Evolutionary conservation across 2,329 filamentous ascomycete genomes (phyloP).

Genomic region (Septoria petroselini): DNA sequence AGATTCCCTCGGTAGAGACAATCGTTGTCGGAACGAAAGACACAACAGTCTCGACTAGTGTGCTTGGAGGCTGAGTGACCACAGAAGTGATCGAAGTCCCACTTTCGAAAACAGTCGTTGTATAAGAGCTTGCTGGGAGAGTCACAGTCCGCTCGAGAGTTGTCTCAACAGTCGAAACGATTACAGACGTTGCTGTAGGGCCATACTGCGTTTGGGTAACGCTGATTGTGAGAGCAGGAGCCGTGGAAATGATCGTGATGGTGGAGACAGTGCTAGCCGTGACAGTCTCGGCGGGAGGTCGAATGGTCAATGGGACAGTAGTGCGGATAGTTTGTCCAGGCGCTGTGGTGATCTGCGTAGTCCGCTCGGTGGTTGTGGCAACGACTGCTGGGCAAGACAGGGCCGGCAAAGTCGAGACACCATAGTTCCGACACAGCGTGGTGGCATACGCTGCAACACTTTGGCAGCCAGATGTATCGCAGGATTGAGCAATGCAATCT

Average conservation of each 20-base stretch:
- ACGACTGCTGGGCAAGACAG: not conserved
- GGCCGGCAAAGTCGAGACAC: not conserved
- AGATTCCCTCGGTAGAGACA: not conserved
- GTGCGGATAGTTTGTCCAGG: not conserved
- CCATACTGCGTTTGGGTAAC: conserved; percentile 1
- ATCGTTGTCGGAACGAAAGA: conserved; percentile 2
- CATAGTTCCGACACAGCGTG: not conserved
- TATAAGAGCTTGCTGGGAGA: conserved; percentile 9
- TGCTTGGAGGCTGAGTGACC: not conserved
- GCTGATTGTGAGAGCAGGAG: conserved; percentile 2
- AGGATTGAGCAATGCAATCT: not conserved
- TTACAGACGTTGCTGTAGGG: not conserved
- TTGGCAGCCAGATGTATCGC: not conserved
- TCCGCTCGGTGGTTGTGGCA: not conserved
- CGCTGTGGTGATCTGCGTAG: not conserved
- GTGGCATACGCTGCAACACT: not conserved
- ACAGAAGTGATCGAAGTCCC: conserved; percentile 1
- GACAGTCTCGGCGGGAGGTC: not conserved
- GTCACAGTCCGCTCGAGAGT: not conserved
- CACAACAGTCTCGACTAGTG: not conserved
- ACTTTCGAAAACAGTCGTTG: conserved; percentile 1
- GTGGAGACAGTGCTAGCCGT: not conserved
- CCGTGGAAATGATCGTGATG: not conserved
- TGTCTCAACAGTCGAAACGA: conserved; percentile 1
- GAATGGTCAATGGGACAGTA: not conserved